Evolutionary conservation across 2,329 filamentous ascomycete species (phyloP), one percentile per base, ranked within the genome.

Genomic region (Monilinia polystroma): DNA sequence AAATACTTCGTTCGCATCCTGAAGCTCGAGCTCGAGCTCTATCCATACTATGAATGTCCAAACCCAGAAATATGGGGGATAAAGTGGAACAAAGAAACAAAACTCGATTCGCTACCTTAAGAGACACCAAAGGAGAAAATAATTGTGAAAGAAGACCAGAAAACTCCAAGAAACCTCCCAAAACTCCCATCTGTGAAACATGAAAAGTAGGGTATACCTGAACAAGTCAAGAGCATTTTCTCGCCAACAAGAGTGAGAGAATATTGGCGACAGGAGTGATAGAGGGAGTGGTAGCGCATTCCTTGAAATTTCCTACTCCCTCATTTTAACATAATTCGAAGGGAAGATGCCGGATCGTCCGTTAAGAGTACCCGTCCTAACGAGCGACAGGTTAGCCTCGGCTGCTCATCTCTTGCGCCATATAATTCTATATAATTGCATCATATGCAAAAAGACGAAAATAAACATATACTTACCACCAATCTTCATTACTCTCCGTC

Each of bases 401-500:
- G 12, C 6, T 49, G 5, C 10, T 14, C 26, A 26, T 23, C 26
- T 38, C 29, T 8, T 38, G 6, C 2, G 8, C 29, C 11, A 43
- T 5, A 11, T 16, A 41, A 3, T 12, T 7, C n/a, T 26, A 43
- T 5, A 11, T 16, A 41, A 3, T 12, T 7, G 16, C 20, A 51
- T 5, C 18, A 59, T 16, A 41, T 29, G 3, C 8, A 47, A 29
- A 59, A 18, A 26, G 35, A 26, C 4, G 32, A 7, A 60, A 35
- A 38, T 7, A n/a, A 45, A 85, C 12, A 16, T 29, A 60, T 52
- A 68, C 87, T 73, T 83, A 90, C 87, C 94, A 98, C 94, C 94
- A 98, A 78, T 98, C 94, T 67, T 93, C 93, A 67, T 92, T 90
- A 73, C 90, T 97, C 5, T 98, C 92, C 6, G 94, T 98, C 79